Base-by-base conservation (phyloP, 208 protist species). In the Trypanosoma rangeli region DNA sequence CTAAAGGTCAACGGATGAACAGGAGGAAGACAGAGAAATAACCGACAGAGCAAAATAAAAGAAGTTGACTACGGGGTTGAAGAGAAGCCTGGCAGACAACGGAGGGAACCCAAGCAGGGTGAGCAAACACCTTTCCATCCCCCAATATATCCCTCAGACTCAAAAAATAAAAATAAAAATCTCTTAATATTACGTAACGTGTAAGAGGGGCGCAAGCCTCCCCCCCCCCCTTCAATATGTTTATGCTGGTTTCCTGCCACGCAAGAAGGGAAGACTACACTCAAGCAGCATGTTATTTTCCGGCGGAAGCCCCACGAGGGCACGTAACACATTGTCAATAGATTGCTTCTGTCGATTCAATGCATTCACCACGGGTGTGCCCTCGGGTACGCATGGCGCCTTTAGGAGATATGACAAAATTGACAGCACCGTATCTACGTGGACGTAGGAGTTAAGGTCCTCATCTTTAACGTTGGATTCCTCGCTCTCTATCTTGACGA, bases 201-300 rank as follows among this genome's bases (percentile, higher is more conserved):
- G n/a, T 53, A 26, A 53, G 18, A 50, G 18, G n/a, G 49, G n/a
- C 49, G 5, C 49, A 24, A 24, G 1, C 1, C 49, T 3, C 22
- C 9, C 20, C 49, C 3, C 18, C 46, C 24, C 33, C 54, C 49
- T n/a, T 49, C 18, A 33, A 57, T n/a, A 35, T 74, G 22, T 18
- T 22, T 24, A 62, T 12, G 22, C 2, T 42, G 5, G 16, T 20
- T 0, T 42, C 18, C 29, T 53, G n/a, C 29, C 26, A n/a, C 80
- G 79, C 48, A 93, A 69, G 66, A 77, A 78, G 48, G 87, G 89
- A 1, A 93, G 61, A 18, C 87, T 97, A 76, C 97, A 87, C 81
- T 99, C 97, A n/a, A 99, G 87, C 50, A 96, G 67, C 94, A 99
- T 98, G 79, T 98, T 87, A 81, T 95, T 98, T 58, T 98, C 89